Evolutionary conservation across 371 early-diverging fungal genomes (phyloP), one percentile per base, ranked within the genome.

Genomic region (Apophysomyces trapeziformis): DNA sequence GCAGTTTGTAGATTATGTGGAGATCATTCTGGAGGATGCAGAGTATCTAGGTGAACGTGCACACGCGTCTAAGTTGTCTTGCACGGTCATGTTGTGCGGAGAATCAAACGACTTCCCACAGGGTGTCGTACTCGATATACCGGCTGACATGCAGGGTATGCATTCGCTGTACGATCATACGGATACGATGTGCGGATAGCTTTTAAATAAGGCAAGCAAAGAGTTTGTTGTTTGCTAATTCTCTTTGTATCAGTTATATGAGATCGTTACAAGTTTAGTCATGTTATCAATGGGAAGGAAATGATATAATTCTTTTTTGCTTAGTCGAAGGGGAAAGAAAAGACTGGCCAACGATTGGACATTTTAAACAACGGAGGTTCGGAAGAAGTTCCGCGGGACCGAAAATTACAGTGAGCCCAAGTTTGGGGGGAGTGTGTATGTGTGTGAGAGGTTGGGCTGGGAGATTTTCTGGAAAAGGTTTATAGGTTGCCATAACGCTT

Each of bases 311-410:
- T 50, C 54, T 50, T 21, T 9, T 26, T 50, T 50, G 21, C 7
- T 16, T 43, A 43, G 35, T 21, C 7, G 61, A 61, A 36, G n/a
- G 16, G 54, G 54, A 50, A 50, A 26, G 32, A 26, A 47, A 50
- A 50, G 54, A 7, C 9, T 50, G 21, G 16, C 54, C 54, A 9
- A 26, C 21, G 54, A 50, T 50, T 50, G 21, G 54, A 5, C 43
- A 14, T 57, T 18, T 38, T 4, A 57, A 64, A 36, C 60, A 65
- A 21, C 38, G 65, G 54, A 21, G 54, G 18, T 50, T 50, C 54
- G 54, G 54, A 76, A 67, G 61, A 45, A 11, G 45, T 72, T 11
- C 64, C 73, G 8, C 65, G 69, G 26, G 73, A 76, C 45, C 66
- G 76, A 60, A 60, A 26, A 26, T 26, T 26, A 26, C 32, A 26